Conservation (phyloP, 495 filamentous ascomycete species). For the Aspergillus coremiiformis region DNA sequence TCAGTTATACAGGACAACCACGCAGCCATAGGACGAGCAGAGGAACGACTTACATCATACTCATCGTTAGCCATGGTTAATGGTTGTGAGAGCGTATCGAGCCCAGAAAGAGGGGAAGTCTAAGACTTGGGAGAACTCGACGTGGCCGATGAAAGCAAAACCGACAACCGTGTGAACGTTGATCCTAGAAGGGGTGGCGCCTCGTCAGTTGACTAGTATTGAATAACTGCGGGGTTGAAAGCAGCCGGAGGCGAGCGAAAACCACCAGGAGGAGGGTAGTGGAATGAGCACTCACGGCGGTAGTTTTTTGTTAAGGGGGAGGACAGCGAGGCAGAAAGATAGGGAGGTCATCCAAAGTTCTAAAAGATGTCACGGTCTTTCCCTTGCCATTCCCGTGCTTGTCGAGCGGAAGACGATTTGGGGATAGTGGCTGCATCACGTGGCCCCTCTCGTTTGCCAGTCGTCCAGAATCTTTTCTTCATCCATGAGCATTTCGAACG, state of each 20-base stretch:
- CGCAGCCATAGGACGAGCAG: background rate
- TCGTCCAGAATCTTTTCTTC: background rate
- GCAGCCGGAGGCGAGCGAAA: background rate
- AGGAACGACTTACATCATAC: conserved; percentile 78
- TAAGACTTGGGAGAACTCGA: conserved; percentile 10
- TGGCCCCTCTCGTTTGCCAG: conserved; percentile 4
- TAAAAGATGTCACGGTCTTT: too few relatives aligned
- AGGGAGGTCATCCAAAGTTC: conserved; percentile 28
- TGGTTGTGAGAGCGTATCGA: conserved; percentile 18
- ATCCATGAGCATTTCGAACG: background rate
- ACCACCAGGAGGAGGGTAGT: background rate
- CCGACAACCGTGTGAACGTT: conserved; percentile 8
- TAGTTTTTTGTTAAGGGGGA: background rate
- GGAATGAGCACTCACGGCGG: conserved; percentile 7
- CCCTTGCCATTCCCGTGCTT: conserved; percentile 14
- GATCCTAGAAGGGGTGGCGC: conserved; percentile 6
- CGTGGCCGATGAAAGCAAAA: conserved; percentile 15
- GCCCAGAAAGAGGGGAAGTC: conserved; percentile 10
- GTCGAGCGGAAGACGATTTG: conserved; percentile 23
- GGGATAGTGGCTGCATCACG: conserved; percentile 26
- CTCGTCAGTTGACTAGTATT: background rate
- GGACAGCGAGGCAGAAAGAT: conserved; percentile 18
- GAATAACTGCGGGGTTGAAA: background rate
- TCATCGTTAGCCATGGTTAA: conserved; percentile 94
- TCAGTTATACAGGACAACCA: conserved; percentile 8